A percentile compares a stretch with the other conserved stretches of the same genome.
Evolutionary conservation across 768 basidiomycete species (phyloP).

Genomic region (Lyophyllum decastes): DNA sequence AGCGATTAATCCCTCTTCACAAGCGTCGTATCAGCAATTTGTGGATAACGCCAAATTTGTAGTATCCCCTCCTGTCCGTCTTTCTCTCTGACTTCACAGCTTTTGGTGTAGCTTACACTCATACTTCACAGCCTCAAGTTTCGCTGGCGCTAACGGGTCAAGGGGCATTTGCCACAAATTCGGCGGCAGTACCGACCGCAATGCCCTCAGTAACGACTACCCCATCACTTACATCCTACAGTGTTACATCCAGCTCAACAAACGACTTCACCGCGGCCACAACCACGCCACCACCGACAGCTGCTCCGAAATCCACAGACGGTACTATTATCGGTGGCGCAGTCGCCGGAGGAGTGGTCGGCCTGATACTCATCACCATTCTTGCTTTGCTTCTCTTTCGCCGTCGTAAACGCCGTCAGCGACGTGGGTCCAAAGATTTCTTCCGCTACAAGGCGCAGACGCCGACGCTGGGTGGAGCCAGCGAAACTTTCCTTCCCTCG

Average conservation of each 20-base stretch:
- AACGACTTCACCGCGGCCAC: constrained; percentile 2
- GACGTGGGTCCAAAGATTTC: constrained; percentile 15
- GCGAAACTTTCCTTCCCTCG: neutral
- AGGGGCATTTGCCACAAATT: constrained; percentile 33
- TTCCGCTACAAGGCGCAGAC: constrained; percentile 15
- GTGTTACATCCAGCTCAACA: constrained; percentile 6
- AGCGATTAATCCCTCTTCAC: constrained; percentile 38
- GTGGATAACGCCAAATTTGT: constrained; percentile 30
- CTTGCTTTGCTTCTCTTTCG: constrained; percentile 8
- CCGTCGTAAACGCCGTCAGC: constrained; percentile 4
- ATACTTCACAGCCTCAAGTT: constrained; percentile 23
- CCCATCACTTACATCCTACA: neutral
- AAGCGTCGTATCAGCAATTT: constrained; percentile 23
- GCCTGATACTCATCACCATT: constrained; percentile 11
- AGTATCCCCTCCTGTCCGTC: constrained; percentile 24
- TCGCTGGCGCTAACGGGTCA: constrained; percentile 28
- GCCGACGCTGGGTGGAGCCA: neutral
- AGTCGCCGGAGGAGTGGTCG: constrained; percentile 18
- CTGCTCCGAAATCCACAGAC: neutral
- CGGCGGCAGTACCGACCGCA: constrained; percentile 12
- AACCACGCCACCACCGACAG: neutral
- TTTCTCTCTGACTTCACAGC: neutral
- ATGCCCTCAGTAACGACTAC: constrained; percentile 2
- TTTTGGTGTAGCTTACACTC: neutral
- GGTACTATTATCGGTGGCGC: constrained; percentile 23